Conservation (phyloP, 2,329 filamentous ascomycete genomes). For the Tolypocladium inflatum region DNA sequence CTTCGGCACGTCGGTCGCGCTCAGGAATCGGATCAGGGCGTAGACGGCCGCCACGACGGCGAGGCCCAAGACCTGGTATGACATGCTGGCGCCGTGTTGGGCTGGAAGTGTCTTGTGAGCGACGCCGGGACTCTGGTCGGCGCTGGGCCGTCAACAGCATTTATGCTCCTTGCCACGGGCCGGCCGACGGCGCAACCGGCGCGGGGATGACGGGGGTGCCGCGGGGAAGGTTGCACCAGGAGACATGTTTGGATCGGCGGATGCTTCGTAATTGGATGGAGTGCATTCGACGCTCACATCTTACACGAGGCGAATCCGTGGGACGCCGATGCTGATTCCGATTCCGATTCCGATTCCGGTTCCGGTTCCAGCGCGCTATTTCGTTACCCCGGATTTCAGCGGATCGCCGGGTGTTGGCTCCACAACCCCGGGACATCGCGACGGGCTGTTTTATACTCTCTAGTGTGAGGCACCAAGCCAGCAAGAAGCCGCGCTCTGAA, state of each 20-base stretch:
- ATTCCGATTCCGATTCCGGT: not conserved
- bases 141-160: not conserved
- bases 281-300: too few species aligned
- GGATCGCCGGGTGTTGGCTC: too few species aligned
- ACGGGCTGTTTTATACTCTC: not conserved
- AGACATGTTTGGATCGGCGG: not conserved
- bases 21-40: slow-evolving; percentile 21
- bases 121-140: not conserved
- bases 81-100: slow-evolving; percentile 3
- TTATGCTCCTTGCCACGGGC: not conserved
- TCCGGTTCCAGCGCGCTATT: not conserved
- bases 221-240: not conserved
- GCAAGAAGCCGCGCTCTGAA: too few species aligned
- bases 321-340: not conserved
- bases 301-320: too few species aligned
- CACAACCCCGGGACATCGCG: not conserved
- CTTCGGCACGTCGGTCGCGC: slow-evolving; percentile 44
- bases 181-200: too few species aligned
- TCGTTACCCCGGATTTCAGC: not conserved
- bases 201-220: too few species aligned
- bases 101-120: not conserved
- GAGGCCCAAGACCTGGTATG: slow-evolving; percentile 8
- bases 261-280: too few species aligned
- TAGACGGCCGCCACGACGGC: slow-evolving; percentile 9
- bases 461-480: too few species aligned